A percentile compares a stretch with the other conserved stretches of the same genome.
Conservation (phyloP, 352 stramenopile genomes). For the Pythium rishiriense region DNA sequence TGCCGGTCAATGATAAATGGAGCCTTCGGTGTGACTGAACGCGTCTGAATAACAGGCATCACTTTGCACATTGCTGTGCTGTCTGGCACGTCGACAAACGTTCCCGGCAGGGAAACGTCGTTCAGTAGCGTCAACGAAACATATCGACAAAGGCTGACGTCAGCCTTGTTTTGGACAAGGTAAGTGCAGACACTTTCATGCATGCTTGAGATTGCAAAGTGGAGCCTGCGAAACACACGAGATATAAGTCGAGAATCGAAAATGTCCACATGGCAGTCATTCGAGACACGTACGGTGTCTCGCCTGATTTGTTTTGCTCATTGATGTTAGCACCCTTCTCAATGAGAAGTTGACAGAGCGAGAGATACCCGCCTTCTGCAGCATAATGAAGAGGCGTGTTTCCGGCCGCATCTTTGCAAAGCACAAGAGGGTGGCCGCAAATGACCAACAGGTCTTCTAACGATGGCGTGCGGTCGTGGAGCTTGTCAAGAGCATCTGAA, state of each 20-base stretch:
- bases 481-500: constrained; percentile 62
- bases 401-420: constrained; percentile 57
- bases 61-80: constrained; percentile 50
- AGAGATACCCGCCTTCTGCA: constrained; percentile 71
- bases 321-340: constrained; percentile 73
- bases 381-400: constrained; percentile 82
- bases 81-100: constrained; percentile 61
- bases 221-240: constrained; percentile 40
- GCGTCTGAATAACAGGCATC: constrained; percentile 57
- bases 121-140: constrained; percentile 55
- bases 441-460: constrained; percentile 69
- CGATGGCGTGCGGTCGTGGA: constrained; percentile 52
- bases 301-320: constrained; percentile 71
- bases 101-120: constrained; percentile 50
- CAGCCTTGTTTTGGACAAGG: constrained; percentile 56
- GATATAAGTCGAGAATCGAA: too few relatives aligned
- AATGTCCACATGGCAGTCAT: too few relatives aligned
- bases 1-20: constrained; percentile 13
- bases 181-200: constrained; percentile 67
- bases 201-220: constrained; percentile 81
- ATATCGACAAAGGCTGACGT: constrained; percentile 68
- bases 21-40: constrained; percentile 23
- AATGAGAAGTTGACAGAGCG: constrained; percentile 62
- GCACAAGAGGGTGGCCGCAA: constrained; percentile 67
- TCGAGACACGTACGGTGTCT: constrained; percentile 59